Conservation (phyloP, 768 basidiomycete species). For the Mycena filopes region DNA sequence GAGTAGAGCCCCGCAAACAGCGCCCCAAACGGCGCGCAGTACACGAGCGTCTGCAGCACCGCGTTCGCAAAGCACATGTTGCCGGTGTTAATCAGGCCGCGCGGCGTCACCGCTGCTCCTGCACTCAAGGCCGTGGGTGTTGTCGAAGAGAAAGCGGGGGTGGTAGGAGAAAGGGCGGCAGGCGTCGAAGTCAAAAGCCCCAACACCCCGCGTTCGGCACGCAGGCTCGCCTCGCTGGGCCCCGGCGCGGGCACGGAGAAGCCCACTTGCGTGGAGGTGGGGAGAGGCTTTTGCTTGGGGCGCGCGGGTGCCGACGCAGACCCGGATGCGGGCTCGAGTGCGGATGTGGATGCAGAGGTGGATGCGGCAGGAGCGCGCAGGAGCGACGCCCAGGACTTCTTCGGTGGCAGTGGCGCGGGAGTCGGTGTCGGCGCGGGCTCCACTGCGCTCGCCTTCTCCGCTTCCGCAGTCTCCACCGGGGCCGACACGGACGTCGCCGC, state of each 20-base stretch:
- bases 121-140: background rate
- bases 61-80: conserved; percentile 99
- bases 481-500: background rate
- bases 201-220: conserved; percentile 61
- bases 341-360: no score
- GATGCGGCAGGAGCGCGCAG: no score
- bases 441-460: no score
- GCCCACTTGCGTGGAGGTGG: conserved; percentile 77
- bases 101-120: conserved; percentile 48
- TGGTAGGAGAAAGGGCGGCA: conserved; percentile 27
- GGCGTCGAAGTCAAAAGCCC: conserved; percentile 60
- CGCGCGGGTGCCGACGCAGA: no score
- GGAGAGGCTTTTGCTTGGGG: conserved; percentile 65
- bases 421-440: no score
- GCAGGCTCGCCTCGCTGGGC: conserved; percentile 40
- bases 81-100: conserved; percentile 92
- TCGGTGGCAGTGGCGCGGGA: no score
- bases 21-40: conserved; percentile 86
- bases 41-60: conserved; percentile 90
- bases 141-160: no score
- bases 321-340: conserved; percentile 42
- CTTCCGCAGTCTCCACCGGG: background rate
- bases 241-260: conserved; percentile 70
- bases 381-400: no score
- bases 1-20: conserved; percentile 62